Conservation (phyloP, 1,284 basidiomycete species). For the Cutaneotrichosporon sp. region DNA sequence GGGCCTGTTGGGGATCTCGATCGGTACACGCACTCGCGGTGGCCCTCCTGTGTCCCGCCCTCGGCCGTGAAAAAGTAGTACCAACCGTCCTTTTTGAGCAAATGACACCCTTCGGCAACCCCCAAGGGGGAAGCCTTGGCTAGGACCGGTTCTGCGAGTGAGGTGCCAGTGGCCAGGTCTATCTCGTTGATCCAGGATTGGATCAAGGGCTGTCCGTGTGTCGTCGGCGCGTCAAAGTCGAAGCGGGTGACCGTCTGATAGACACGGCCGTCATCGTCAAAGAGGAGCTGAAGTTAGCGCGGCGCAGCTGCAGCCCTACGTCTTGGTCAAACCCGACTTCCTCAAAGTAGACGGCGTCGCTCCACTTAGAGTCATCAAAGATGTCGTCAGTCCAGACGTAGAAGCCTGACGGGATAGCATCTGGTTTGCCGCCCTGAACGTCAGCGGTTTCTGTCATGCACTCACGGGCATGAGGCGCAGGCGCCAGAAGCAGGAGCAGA, state of each 20-base stretch:
- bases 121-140: neutral
- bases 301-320: slow-evolving; percentile 18
- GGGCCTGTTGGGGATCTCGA: slow-evolving; percentile 17
- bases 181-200: no score
- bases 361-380: slow-evolving; percentile 27
- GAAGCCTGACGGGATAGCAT: slow-evolving; percentile 22
- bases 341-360: slow-evolving; percentile 31
- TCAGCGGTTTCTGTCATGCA: no score
- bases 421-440: neutral
- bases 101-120: slow-evolving; percentile 37
- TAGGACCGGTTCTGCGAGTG: no score
- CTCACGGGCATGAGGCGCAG: no score
- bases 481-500: slow-evolving; percentile 8
- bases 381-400: slow-evolving; percentile 39
- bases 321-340: slow-evolving; percentile 33
- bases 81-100: slow-evolving; percentile 29
- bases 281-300: slow-evolving; percentile 23
- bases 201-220: no score
- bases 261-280: slow-evolving; percentile 26
- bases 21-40: slow-evolving; percentile 32
- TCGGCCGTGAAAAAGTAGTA: slow-evolving; percentile 41
- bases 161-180: no score
- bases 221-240: no score
- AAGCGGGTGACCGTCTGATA: no score
- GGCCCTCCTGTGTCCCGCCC: slow-evolving; percentile 36